Evolutionary conservation across 208 protist species (phyloP).

Genomic region (Phytomonas francai): DNA sequence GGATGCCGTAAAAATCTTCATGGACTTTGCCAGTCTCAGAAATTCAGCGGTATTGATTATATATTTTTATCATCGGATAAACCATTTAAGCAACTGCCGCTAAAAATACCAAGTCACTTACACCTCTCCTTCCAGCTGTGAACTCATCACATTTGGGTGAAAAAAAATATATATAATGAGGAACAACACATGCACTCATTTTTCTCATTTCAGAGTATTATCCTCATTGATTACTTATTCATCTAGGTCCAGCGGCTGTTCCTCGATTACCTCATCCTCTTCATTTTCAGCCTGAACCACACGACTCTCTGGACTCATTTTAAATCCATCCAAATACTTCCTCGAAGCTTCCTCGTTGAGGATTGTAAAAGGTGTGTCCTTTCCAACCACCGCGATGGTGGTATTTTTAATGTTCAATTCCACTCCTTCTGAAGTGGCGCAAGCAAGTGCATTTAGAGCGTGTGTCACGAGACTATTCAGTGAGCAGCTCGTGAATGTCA

Average conservation of each 20-base stretch:
- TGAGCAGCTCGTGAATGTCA: slow-evolving; percentile 79
- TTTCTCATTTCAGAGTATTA: neutral
- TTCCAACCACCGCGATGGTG: slow-evolving; percentile 88
- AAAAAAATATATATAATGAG: neutral
- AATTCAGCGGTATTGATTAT: neutral
- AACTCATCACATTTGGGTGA: neutral
- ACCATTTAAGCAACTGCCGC: neutral
- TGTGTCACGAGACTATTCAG: slow-evolving; percentile 90
- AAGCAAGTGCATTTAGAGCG: slow-evolving; percentile 89
- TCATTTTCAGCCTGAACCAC: slow-evolving; percentile 38
- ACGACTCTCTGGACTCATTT: slow-evolving; percentile 69
- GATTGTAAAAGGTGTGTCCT: slow-evolving; percentile 79
- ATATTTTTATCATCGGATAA: neutral
- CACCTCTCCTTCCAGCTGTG: neutral
- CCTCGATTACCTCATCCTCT: slow-evolving; percentile 60
- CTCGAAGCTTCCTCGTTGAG: slow-evolving; percentile 77
- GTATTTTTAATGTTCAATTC: slow-evolving; percentile 91
- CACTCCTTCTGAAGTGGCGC: slow-evolving; percentile 84
- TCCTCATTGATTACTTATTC: slow-evolving; percentile 42
- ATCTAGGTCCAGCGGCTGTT: slow-evolving; percentile 74
- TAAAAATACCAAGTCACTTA: neutral
- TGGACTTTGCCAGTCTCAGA: neutral
- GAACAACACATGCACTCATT: neutral
- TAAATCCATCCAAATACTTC: slow-evolving; percentile 81
- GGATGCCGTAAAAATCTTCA: neutral